Evolutionary conservation across 2,329 filamentous ascomycete species (phyloP).

Genomic region (Hortaea werneckii): DNA sequence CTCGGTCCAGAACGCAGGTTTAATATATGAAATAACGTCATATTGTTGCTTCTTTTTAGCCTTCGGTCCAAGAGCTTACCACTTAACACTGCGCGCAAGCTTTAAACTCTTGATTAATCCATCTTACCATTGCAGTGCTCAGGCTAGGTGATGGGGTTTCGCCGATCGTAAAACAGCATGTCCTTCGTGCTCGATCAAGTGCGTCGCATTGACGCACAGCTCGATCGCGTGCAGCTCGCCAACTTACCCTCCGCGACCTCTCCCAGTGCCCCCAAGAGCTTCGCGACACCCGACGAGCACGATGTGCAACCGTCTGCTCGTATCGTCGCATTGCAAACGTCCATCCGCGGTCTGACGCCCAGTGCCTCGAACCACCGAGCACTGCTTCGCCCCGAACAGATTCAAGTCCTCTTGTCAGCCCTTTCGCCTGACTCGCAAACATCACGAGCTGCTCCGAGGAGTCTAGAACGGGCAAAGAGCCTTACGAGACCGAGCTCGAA

Average conservation of each 20-base stretch:
- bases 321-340: constrained; percentile 21
- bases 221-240: constrained; percentile 47
- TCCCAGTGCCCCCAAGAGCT: constrained; percentile 1
- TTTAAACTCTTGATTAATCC: no score
- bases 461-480: constrained; percentile 12
- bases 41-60: no score
- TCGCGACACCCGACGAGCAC: constrained; percentile 4
- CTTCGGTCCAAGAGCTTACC: no score
- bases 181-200: constrained; percentile 37
- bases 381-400: constrained; percentile 10
- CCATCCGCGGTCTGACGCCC: constrained; percentile 19
- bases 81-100: no score
- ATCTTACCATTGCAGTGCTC: no score
- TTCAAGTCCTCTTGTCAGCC: constrained; percentile 9
- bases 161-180: constrained; percentile 14
- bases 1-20: no score
- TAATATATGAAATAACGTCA: no score
- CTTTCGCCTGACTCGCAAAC: constrained; percentile 6
- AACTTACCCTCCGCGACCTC: constrained; percentile 12
- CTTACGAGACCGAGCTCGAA: constrained; percentile 68
- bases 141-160: no score
- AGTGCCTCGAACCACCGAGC: constrained; percentile 14
- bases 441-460: constrained; percentile 3
- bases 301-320: constrained; percentile 13
- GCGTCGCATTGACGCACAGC: constrained; percentile 46